These are phyloP conservation scores for Saccharomyces mikatae DNA, from an alignment of 805 yeast species.

Conservation along the genomic window DNA sequence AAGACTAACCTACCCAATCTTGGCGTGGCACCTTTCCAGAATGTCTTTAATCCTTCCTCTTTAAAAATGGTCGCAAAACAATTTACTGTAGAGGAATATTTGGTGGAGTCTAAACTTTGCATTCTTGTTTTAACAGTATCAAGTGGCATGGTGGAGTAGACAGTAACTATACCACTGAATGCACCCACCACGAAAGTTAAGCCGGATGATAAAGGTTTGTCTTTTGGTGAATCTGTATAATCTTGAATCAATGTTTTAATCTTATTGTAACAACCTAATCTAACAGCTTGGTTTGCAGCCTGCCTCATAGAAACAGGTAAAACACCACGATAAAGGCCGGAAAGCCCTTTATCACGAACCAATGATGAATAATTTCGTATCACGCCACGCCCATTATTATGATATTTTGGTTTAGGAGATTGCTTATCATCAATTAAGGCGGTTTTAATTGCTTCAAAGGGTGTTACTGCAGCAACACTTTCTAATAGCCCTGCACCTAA, in stretches of 20 bases:
- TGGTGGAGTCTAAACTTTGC: slow-evolving; percentile 81
- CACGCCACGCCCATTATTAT: slow-evolving; percentile 49
- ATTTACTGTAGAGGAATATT: slow-evolving; percentile 67
- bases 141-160: slow-evolving; percentile 89
- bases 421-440: slow-evolving; percentile 92
- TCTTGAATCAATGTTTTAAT: slow-evolving; percentile 74
- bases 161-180: slow-evolving; percentile 82
- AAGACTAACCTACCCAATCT: slow-evolving; percentile 83
- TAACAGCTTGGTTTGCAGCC: slow-evolving; percentile 90
- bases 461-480: slow-evolving; percentile 89
- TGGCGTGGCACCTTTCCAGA: slow-evolving; percentile 99
- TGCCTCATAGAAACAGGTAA: slow-evolving; percentile 92
- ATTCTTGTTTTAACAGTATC: slow-evolving; percentile 94
- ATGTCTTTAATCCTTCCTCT: slow-evolving; percentile 83
- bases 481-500: slow-evolving; percentile 93
- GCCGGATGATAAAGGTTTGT: slow-evolving; percentile 65
- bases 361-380: slow-evolving; percentile 38
- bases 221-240: slow-evolving; percentile 56
- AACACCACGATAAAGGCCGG: slow-evolving; percentile 81
- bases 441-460: slow-evolving; percentile 93
- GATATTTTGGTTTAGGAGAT: slow-evolving; percentile 67
- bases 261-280: slow-evolving; percentile 87
- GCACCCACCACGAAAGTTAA: slow-evolving; percentile 87
- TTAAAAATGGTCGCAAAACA: slow-evolving; percentile 74
- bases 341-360: slow-evolving; percentile 68